Evolutionary conservation across 148 eudicot genomes (phyloP), one percentile per base, ranked within the genome.

Genomic region (Fagopyrum esculentum): DNA sequence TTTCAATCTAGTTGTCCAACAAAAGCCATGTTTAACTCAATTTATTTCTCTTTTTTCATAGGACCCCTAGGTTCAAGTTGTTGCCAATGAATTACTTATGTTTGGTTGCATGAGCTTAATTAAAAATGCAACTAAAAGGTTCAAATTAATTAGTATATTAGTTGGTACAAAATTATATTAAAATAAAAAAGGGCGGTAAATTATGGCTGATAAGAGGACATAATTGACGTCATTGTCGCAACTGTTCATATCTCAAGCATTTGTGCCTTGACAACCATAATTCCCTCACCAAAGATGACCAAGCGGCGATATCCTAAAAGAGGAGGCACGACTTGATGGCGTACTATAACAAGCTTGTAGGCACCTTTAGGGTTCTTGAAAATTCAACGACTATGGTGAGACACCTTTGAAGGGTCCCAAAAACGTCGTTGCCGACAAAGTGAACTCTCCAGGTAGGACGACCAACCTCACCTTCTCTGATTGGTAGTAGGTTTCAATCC

Each of bases 1-100:
- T n/a, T n/a, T n/a, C n/a, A n/a, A n/a, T n/a, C 63, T 61, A 85
- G 80, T 93, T 91, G 85, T 81, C 75, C 11, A 4, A 12, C 19
- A 3, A 60, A 9, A 7, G 6, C 8, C 51, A 22, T 22, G 26
- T 22, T 22, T 0, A 22, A 0, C 26, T 22, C 26, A 22, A 22
- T 22, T 0, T 22, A 22, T 22, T 22, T 22, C 26, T 22, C 26
- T 22, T 22, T 22, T 22, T 22, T 22, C 26, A 22, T 22, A 22
- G 26, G 26, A 22, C 26, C 26, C 26, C 26, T 22, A 22, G 26
- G 26, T 22, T 22, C 26, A 22, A 22, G 0, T 22, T 22, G 26
- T 22, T 0, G 26, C 0, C 26, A 22, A 22, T 22, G 26, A 22
- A 0, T 22, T 22, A 22, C 26, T 22, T 22, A 22, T 22, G 26